Evolutionary conservation across 352 stramenopile species (phyloP).

Genomic region (Peronosclerospora sorghi): DNA sequence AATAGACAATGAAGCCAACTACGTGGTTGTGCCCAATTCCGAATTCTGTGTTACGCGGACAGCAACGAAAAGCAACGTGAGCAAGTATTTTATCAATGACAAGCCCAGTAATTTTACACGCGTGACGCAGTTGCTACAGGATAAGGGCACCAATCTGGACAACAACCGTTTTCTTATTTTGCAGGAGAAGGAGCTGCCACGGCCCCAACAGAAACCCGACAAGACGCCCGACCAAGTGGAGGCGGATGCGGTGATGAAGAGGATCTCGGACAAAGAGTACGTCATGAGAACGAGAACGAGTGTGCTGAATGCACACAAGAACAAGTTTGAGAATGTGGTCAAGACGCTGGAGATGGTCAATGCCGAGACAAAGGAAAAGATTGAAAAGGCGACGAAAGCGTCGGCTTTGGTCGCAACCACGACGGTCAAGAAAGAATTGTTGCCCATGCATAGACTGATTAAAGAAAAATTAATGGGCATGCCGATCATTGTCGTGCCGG

Average conservation of each 20-base stretch:
- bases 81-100: no score
- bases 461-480: slow-evolving; percentile 74
- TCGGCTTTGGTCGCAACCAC: slow-evolving; percentile 34
- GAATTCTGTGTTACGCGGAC: no score
- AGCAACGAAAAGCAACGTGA: no score
- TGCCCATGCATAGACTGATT: slow-evolving; percentile 54
- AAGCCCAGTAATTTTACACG: no score
- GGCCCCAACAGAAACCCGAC: slow-evolving; percentile 25
- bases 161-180: no score
- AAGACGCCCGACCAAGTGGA: slow-evolving; percentile 22
- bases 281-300: slow-evolving; percentile 53
- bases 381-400: slow-evolving; percentile 72
- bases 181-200: slow-evolving; percentile 12
- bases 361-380: slow-evolving; percentile 80
- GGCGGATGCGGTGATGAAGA: slow-evolving; percentile 41
- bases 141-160: no score
- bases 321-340: slow-evolving; percentile 73
- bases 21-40: no score
- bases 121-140: no score
- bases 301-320: slow-evolving; percentile 67
- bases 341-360: slow-evolving; percentile 77
- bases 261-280: slow-evolving; percentile 56
- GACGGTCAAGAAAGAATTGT: slow-evolving; percentile 42
- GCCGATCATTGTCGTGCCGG: slow-evolving; percentile 86
- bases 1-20: no score